Evolutionary conservation across 140 eudicot genomes (phyloP), one percentile per base, ranked within the genome.

Genomic region (Erigeron philadelphicus): DNA sequence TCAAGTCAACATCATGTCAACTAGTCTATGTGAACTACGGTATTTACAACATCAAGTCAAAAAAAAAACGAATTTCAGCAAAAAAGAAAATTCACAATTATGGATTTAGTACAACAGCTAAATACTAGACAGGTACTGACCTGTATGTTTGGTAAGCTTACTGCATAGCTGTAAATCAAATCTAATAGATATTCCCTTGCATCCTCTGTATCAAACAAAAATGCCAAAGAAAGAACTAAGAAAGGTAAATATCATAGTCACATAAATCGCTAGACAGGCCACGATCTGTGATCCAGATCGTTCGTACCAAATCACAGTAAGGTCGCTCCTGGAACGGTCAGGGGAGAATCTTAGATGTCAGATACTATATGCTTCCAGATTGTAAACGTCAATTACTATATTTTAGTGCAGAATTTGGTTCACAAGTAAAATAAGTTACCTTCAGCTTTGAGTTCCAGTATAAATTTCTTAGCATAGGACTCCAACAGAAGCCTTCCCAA

Each of bases 401-500:
- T 45, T 21, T 58, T 63, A 23, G 15, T 40, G 41, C 66, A 52
- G 3, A 21, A 61, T 68, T 61, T 58, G 68, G 52, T 7, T 15
- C 38, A 17, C 11, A 1, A 68, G 7, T 17, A 47, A 48, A 71
- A 40, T 12, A 66, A 72, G 40, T 67, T 74, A 88, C 98, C 97
- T 50, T 74, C 62, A 7, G 64, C 57, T 83, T 80, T 82, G 72
- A 89, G 86, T 52, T 64, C 86, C 63, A 48, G 56, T 66, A 89
- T 52, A 78, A 85, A 89, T 62, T 70, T 68, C 82, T 80, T 85
- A 25, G 85, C 90, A 60, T 60, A 65, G 15, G 89, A 69, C 78
- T 89, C 95, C 80, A 85, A 73, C 21, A 64, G 72, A 67, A 81
- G 85, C 82, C 83, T 85, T 67, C 99, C 99, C 83, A 94, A 61